Evolutionary conservation across 2,329 filamentous ascomycete genomes (phyloP).

Genomic region (Periconia sp.): DNA sequence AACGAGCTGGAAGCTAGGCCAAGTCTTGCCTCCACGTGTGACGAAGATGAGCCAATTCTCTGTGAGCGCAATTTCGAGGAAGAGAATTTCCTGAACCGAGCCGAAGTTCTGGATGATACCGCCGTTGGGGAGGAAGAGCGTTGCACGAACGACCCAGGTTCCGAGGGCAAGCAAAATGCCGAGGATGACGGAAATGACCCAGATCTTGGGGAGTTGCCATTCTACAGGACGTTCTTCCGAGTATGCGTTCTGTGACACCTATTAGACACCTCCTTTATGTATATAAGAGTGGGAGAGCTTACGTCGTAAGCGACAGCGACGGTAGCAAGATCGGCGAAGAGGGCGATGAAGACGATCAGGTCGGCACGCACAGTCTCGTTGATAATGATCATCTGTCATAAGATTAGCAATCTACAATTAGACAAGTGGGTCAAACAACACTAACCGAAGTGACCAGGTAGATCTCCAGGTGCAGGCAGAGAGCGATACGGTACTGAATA

Average conservation of each 20-base stretch:
- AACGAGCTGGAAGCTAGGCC: conserved; percentile 76
- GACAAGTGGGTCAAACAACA: not conserved
- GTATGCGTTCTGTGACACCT: conserved; percentile 64
- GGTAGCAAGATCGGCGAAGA: conserved; percentile 80
- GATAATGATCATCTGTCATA: conserved; percentile 72
- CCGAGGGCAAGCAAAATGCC: conserved; percentile 71
- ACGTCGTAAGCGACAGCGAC: conserved; percentile 77
- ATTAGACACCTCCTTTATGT: not conserved
- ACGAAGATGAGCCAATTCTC: conserved; percentile 64
- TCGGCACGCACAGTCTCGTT: conserved; percentile 76
- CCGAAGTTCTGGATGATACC: conserved; percentile 78
- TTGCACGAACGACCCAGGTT: conserved; percentile 76
- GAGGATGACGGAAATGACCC: conserved; percentile 74
- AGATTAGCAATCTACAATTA: conserved; percentile 1
- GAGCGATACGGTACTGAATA: conserved; percentile 77
- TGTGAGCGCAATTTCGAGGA: conserved; percentile 59
- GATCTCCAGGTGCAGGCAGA: conserved; percentile 76
- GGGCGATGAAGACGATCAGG: conserved; percentile 78
- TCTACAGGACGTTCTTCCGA: conserved; percentile 77
- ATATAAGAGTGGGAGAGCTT: not conserved
- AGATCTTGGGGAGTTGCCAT: conserved; percentile 83
- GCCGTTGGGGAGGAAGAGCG: conserved; percentile 71
- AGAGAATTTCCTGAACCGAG: conserved; percentile 72
- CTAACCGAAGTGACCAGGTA: conserved; percentile 70
- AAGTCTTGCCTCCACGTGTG: conserved; percentile 69